Percentiles rank a stretch among this genome's conserved stretches.
These are phyloP conservation scores for Leccinum pachyderme DNA, from an alignment of 1,284 basidiomycete genomes.

Conservation along the genomic window DNA sequence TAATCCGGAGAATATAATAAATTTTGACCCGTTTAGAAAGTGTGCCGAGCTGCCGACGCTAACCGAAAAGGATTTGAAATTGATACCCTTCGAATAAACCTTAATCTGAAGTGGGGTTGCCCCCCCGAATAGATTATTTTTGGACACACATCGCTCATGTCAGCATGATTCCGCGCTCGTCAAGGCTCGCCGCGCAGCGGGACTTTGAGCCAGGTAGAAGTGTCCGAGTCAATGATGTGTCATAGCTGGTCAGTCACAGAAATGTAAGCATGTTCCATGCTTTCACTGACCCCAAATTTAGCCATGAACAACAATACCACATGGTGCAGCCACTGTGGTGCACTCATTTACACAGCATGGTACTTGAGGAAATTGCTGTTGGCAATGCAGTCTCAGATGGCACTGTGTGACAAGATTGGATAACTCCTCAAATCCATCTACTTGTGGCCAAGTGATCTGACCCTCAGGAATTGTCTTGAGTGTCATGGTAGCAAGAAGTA, in stretches of 20 bases:
- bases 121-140: neutral
- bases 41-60: too few species aligned
- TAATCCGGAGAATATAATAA: too few species aligned
- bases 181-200: too few species aligned
- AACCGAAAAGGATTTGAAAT: too few species aligned
- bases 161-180: neutral
- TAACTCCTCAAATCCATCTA: neutral
- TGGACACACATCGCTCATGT: neutral
- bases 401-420: neutral
- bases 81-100: neutral
- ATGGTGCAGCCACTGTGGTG: neutral
- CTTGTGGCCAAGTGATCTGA: conserved; percentile 35
- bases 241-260: neutral
- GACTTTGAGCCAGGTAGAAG: neutral
- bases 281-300: neutral
- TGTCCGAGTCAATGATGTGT: neutral
- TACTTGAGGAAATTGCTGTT: neutral
- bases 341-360: neutral
- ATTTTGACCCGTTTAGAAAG: too few species aligned
- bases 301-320: neutral
- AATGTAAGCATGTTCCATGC: neutral
- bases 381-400: too few species aligned
- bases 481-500: conserved; percentile 30
- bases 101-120: neutral
- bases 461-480: conserved; percentile 37